These are phyloP conservation scores for Alternaria alternata DNA, from an alignment of 2,329 filamentous ascomycete genomes.

Conservation along the genomic window DNA sequence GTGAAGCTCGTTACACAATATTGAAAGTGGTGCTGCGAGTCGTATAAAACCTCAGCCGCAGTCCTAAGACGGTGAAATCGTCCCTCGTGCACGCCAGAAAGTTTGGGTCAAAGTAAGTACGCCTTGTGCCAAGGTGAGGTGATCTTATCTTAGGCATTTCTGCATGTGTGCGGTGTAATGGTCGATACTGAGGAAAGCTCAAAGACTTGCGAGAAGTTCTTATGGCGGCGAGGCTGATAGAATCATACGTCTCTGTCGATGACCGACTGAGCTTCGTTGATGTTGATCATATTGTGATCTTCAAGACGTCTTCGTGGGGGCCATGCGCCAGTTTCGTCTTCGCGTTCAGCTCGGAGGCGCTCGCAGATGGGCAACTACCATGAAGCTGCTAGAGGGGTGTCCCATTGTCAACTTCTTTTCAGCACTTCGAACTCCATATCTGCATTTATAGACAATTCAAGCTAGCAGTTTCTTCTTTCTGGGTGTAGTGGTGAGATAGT, in stretches of 20 bases:
- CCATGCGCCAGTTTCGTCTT: not conserved
- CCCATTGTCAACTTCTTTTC: not conserved
- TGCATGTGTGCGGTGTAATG: not conserved
- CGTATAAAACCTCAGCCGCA: conserved; percentile 1
- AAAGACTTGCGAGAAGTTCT: not conserved
- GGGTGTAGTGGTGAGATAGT: not conserved
- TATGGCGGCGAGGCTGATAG: not conserved
- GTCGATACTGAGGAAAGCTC: not conserved
- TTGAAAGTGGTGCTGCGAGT: not conserved
- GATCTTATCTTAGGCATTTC: not conserved
- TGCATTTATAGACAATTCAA: not conserved
- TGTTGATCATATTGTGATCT: not conserved
- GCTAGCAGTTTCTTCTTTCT: not conserved
- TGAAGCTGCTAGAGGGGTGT: not conserved
- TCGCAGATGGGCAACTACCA: not conserved
- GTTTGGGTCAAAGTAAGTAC: not conserved
- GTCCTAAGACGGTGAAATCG: not conserved
- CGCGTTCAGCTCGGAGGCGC: not conserved
- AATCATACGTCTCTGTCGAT: not conserved
- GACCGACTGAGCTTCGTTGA: not conserved
- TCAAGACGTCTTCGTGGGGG: not conserved
- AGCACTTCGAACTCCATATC: not conserved
- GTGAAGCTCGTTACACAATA: not conserved
- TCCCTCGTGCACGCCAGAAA: not conserved
- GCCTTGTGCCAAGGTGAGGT: not conserved